Conservation (phyloP, 805 yeast genomes). For the Myxozyma geophila region DNA sequence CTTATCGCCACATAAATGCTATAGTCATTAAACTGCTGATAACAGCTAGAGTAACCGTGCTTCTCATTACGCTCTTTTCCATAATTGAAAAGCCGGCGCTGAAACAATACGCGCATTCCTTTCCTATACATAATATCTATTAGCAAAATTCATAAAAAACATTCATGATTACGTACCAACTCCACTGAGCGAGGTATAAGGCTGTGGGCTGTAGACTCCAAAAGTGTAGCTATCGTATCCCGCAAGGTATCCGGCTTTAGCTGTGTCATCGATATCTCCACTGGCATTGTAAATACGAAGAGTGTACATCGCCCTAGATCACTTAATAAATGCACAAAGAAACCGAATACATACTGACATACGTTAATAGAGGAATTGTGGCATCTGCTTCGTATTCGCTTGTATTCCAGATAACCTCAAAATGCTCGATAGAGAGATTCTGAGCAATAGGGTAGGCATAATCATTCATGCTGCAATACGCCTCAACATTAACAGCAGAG, state of each 20-base stretch:
- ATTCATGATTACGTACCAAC: background rate
- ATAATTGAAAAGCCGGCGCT: conserved; percentile 21
- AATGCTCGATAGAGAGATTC: conserved; percentile 42
- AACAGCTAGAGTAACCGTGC: conserved; percentile 13
- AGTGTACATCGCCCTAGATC: conserved; percentile 47
- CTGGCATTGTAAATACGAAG: conserved; percentile 46
- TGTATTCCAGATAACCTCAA: conserved; percentile 48
- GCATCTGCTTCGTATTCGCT: conserved; percentile 40
- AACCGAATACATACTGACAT: conserved; percentile 6
- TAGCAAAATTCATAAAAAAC: background rate
- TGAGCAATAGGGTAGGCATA: conserved; percentile 48
- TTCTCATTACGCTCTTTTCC: conserved; percentile 18
- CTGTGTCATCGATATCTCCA: conserved; percentile 39
- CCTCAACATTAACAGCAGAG: conserved; percentile 46
- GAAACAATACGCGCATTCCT: conserved; percentile 24
- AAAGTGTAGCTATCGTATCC: conserved; percentile 42
- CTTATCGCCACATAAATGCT: conserved; percentile 21
- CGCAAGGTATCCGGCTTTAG: conserved; percentile 46
- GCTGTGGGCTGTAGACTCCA: conserved; percentile 48
- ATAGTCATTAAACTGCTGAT: conserved; percentile 14
- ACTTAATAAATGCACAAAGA: conserved; percentile 30
- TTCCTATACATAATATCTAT: conserved; percentile 4
- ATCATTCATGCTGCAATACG: conserved; percentile 46
- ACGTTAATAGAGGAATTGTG: conserved; percentile 29
- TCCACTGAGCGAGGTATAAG: conserved; percentile 41